Base-by-base conservation (phyloP, 73 alveolate genomes). In the Paramecium octaurelia region DNA sequence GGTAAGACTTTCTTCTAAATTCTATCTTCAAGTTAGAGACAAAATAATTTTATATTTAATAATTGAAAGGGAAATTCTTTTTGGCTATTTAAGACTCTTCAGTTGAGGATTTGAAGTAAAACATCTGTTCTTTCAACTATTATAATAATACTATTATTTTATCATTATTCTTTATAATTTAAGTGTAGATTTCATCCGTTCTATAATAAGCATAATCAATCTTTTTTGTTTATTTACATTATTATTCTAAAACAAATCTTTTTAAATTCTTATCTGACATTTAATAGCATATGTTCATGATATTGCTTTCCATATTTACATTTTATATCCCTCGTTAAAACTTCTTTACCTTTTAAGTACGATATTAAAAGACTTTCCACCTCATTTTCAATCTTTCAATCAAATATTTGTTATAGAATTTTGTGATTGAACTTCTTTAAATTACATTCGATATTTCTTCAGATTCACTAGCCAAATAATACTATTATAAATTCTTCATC, bases 261-360 rank as follows among this genome's bases (percentile, higher is more conserved):
- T 24, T 10, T 80, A 11, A 80, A 80, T 44, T 80, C 91, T 48
- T 21, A 40, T 48, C 57, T 80, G 2, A 80, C 91, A 80, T 80
- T 76, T n/a, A 24, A 11, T 8, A 80, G 44, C 91, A 80, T 80
- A 80, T 77, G 90, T 8, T 77, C 75, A 42, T 77, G 90, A 77
- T 80, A 80, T 44, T 80, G 8, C 23, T 80, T 80, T 23, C 91
- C 91, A 80, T 80, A 80, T 10, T 80, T 80, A 48, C 43, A 80
- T 46, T 80, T 80, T 21, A 43, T 44, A 10, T 80, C 77, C 10
- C 91, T 40, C 76, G 23, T 80, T 48, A 80, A 80, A 23, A 23
- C 24, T 80, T 80, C 91, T 16, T 80, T 80, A 48, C 44, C 91
- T 11, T 80, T 80, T n/a, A 80, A 23, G 46, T 80, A 44, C 76